These are phyloP conservation scores for Deinandra increscens DNA, from an alignment of 129 eudicot species.

Conservation along the genomic window DNA sequence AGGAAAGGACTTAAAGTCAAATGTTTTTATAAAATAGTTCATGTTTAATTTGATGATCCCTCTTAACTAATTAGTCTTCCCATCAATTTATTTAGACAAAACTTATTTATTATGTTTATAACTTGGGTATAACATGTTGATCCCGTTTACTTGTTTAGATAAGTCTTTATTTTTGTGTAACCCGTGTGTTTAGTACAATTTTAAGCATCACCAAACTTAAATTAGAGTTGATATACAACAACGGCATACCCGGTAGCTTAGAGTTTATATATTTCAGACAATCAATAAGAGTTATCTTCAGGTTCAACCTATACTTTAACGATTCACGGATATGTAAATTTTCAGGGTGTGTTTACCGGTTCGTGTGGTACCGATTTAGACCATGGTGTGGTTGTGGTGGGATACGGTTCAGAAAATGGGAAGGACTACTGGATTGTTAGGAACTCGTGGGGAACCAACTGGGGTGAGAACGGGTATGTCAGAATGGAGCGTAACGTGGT, in stretches of 20 bases:
- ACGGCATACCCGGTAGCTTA: too few species aligned
- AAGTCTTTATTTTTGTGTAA: too few species aligned
- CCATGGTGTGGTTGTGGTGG: conserved; percentile 93
- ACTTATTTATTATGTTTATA: neutral
- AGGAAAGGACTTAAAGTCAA: too few species aligned
- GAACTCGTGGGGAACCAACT: conserved; percentile 83
- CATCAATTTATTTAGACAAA: too few species aligned
- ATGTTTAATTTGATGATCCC: too few species aligned
- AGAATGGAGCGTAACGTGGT: conserved; percentile 60
- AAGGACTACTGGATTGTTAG: conserved; percentile 80
- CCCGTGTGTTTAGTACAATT: neutral
- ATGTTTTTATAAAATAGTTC: too few species aligned
- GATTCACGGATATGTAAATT: conserved; percentile 13
- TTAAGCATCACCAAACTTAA: neutral
- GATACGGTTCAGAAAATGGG: conserved; percentile 76
- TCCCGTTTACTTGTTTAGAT: too few species aligned
- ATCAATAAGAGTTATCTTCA: neutral
- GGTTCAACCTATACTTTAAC: neutral
- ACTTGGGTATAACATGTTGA: neutral
- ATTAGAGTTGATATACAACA: too few species aligned
- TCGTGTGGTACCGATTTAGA: conserved; percentile 67
- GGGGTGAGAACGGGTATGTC: conserved; percentile 88
- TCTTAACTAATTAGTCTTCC: too few species aligned
- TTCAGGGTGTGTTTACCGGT: conserved; percentile 77
- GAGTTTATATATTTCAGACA: neutral